These are phyloP conservation scores for Chaetomium olivaceum DNA, from an alignment of 2,329 filamentous ascomycete genomes.

Conservation along the genomic window DNA sequence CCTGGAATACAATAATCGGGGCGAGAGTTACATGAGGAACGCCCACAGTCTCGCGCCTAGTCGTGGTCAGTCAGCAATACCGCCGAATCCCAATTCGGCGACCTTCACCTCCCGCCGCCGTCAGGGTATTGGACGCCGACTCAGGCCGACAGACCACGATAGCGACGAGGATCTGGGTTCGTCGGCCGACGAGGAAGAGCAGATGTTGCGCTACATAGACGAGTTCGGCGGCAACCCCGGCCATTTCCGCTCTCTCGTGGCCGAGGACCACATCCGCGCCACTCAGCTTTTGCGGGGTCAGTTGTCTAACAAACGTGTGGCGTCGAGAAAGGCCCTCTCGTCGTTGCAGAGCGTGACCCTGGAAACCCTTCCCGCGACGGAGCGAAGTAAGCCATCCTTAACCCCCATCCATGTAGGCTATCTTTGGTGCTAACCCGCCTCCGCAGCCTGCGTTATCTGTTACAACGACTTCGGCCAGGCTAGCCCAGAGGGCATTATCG, in stretches of 20 bases:
- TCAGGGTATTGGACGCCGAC: not conserved
- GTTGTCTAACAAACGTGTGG: slow-evolving; percentile 47
- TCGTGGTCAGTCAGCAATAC: not conserved
- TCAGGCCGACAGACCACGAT: slow-evolving; percentile 23
- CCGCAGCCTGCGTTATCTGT: slow-evolving; percentile 61
- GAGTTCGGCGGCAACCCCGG: slow-evolving; percentile 12
- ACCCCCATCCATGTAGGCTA: slow-evolving; percentile 7
- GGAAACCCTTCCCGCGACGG: slow-evolving; percentile 46
- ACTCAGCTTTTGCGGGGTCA: slow-evolving; percentile 51
- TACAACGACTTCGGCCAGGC: slow-evolving; percentile 61
- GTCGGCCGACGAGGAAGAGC: slow-evolving; percentile 27
- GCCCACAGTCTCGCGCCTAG: not conserved
- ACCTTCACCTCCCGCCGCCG: slow-evolving; percentile 1
- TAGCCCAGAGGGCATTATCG: slow-evolving; percentile 59
- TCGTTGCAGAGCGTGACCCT: slow-evolving; percentile 51
- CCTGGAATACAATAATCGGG: not conserved
- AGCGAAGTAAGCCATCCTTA: slow-evolving; percentile 46
- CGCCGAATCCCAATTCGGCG: not conserved
- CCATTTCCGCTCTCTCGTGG: slow-evolving; percentile 22
- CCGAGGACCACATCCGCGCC: slow-evolving; percentile 42
- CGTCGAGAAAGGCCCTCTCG: slow-evolving; percentile 49
- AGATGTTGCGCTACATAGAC: slow-evolving; percentile 27
- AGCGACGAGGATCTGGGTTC: slow-evolving; percentile 34
- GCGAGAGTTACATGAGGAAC: not conserved
- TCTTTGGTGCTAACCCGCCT: slow-evolving; percentile 7